phyloP scores from a whole-genome alignment of 2,329 filamentous ascomycete genomes.

The Fusarium miscanthi region DNA sequence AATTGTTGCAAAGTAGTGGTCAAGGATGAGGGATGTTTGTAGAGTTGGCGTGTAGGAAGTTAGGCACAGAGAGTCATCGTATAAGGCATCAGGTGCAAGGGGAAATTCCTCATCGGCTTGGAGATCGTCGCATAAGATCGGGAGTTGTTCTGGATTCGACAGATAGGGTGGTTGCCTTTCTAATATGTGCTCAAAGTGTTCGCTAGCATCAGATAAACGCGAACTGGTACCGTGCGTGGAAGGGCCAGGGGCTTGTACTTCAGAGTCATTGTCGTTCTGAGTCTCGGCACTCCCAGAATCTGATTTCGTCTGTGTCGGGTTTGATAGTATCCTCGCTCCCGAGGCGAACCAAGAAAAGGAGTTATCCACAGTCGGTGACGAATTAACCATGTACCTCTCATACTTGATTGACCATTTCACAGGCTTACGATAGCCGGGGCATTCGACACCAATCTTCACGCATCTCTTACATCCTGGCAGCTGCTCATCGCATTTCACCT shows the following conservation, averaged over 20 bases:
- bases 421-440: slow-evolving; percentile 25
- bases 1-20: slow-evolving; percentile 26
- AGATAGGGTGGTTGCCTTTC: accelerated
- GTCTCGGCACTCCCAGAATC: not conserved
- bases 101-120: not conserved
- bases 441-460: slow-evolving; percentile 14
- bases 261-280: not conserved
- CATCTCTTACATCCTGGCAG: slow-evolving; percentile 24
- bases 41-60: not conserved
- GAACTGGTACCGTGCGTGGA: not conserved
- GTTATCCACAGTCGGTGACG: accelerated
- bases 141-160: not conserved
- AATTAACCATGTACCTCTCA: not conserved
- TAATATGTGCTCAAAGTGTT: accelerated
- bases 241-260: not conserved
- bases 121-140: not conserved
- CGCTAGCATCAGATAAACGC: no score
- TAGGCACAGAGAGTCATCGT: not conserved
- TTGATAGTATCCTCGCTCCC: not conserved
- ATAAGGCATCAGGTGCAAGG: not conserved
- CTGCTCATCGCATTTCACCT: slow-evolving; percentile 34
- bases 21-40: slow-evolving; percentile 7
- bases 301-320: not conserved
- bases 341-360: not conserved
- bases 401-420: slow-evolving; percentile 34